Conservation (phyloP, 2,329 filamentous ascomycete species). For the Fusarium devonianum region DNA sequence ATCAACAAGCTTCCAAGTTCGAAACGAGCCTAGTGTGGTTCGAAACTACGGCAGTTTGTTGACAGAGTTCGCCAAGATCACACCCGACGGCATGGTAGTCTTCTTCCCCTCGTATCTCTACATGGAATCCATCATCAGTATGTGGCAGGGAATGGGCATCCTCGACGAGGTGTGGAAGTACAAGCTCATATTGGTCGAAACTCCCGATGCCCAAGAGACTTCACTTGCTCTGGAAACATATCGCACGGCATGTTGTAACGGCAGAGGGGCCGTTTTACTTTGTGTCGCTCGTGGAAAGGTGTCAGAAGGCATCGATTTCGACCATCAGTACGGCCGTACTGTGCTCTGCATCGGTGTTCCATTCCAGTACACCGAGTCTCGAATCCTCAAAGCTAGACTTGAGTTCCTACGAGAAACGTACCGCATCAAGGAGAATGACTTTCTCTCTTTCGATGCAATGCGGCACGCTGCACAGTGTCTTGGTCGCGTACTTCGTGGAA, state of each 20-base stretch:
- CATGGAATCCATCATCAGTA: slow-evolving; percentile 98
- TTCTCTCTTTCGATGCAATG: slow-evolving; percentile 98
- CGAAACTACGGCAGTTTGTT: slow-evolving; percentile 94
- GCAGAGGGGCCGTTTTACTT: slow-evolving; percentile 88
- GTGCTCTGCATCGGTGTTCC: slow-evolving; percentile 97
- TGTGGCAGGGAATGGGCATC: slow-evolving; percentile 99
- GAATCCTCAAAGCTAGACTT: slow-evolving; percentile 92
- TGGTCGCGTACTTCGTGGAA: slow-evolving; percentile 91
- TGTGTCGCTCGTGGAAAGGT: slow-evolving; percentile 98
- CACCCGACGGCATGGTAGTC: slow-evolving; percentile 96
- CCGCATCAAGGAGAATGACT: slow-evolving; percentile 95
- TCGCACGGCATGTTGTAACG: slow-evolving; percentile 96
- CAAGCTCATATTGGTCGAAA: slow-evolving; percentile 97
- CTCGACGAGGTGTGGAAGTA: slow-evolving; percentile 99
- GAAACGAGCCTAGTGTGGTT: slow-evolving; percentile 96
- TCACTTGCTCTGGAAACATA: slow-evolving; percentile 95
- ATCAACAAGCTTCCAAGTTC: slow-evolving; percentile 91
- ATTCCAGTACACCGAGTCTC: slow-evolving; percentile 98
- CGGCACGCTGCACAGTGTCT: slow-evolving; percentile 97
- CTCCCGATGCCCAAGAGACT: slow-evolving; percentile 95
- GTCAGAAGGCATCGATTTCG: slow-evolving; percentile 97
- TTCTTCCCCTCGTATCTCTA: slow-evolving; percentile 99
- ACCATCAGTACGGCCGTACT: slow-evolving; percentile 96
- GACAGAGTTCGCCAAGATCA: slow-evolving; percentile 94
- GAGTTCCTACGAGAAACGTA: slow-evolving; percentile 98